Evolutionary conservation across 768 basidiomycete species (phyloP), one percentile per base, ranked within the genome.

Genomic region (Trametopsis cervina): DNA sequence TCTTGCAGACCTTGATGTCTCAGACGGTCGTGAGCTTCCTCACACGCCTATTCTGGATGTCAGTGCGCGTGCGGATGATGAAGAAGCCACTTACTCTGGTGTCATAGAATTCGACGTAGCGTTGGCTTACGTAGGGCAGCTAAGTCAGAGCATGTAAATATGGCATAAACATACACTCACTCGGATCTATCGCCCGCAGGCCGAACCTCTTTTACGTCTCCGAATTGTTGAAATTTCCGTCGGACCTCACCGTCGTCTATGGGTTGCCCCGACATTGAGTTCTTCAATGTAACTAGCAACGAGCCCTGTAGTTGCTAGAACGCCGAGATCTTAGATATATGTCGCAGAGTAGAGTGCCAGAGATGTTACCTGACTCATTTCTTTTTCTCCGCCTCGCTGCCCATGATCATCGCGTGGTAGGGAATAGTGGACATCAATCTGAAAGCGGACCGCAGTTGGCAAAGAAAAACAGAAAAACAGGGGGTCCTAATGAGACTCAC

Each of bases 401-500:
- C 50, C 43, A 39, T 61, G 58, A 47, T 96, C 89, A 57, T 89
- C 89, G 53, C 89, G 83, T 10, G 96, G 96, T 23, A 98, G 70
- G 22, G 92, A 95, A 70, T 93, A 99, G 64, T 99, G 96, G 0
- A 99, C 94, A 69, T 99, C 96, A 63, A 98, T 98, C 95, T 47
- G 2, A 3, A 10, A 9, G 24, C 15, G n/a, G n/a, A n/a, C n/a
- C n/a, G 33, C 17, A n/a, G 13, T 40, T 15, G 40, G 46, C 17
- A 40, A 37, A 46, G 25, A 43, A 56, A 47, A 40, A 33, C 53
- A 49, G 46, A 25, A 46, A 43, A 40, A 15, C 38, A 29, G 24
- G n/a, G 23, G 24, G 9, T 11, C 26, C 4, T 39, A 9, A 27
- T 10, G 29, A 25, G 15, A 74, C 92, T 70, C 57, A 97, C 95